phyloP scores from a whole-genome alignment of 169 alveolate genomes.

The Plasmodium gaboni region DNA sequence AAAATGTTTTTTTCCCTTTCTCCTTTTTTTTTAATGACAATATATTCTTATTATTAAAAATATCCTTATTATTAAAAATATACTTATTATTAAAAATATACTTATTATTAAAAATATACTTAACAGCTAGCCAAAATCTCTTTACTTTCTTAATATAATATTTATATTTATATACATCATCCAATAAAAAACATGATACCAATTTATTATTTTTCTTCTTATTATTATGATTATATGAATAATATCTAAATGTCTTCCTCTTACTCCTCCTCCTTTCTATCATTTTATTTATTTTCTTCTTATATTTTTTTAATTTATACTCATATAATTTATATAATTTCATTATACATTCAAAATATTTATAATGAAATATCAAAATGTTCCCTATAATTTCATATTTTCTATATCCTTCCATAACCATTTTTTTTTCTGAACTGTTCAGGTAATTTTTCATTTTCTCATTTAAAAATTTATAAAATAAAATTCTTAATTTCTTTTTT shows the following conservation, averaged over 20 bases:
- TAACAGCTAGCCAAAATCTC: conserved; percentile 22
- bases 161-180: neutral
- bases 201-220: neutral
- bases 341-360: conserved; percentile 16
- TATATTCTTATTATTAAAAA: conserved; percentile 1
- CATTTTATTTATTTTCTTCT: neutral
- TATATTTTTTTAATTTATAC: neutral
- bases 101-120: conserved; percentile 8
- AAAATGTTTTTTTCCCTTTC: neutral
- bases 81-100: neutral
- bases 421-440: conserved; percentile 18
- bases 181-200: neutral
- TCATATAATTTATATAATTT: conserved; percentile 8
- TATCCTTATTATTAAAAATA: neutral
- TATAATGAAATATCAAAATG: conserved; percentile 41
- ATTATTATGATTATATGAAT: neutral
- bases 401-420: conserved; percentile 21
- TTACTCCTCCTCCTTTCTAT: neutral
- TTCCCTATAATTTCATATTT: conserved; percentile 55
- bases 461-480: conserved; percentile 31
- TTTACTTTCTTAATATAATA: conserved; percentile 6
- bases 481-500: conserved; percentile 21
- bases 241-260: neutral
- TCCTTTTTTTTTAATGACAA: neutral
- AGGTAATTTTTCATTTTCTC: conserved; percentile 19